Conservation (phyloP, 306 rosid species). For the Citrullus mucosospermus region DNA sequence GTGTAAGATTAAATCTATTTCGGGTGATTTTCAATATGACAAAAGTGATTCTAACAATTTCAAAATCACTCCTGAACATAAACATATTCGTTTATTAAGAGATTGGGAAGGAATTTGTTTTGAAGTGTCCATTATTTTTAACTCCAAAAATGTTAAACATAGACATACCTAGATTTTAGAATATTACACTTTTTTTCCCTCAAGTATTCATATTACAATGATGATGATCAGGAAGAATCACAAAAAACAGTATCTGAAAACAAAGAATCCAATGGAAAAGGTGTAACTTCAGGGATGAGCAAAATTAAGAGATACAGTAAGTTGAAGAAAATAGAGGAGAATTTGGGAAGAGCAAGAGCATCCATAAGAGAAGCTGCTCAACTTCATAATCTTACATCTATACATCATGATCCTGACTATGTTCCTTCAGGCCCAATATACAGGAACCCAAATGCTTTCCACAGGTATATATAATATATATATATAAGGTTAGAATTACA, state of each 20-base stretch:
- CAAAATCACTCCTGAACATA: too few relatives aligned
- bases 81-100: too few relatives aligned
- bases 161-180: too few relatives aligned
- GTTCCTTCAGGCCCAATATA: slow-evolving; percentile 30
- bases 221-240: neutral
- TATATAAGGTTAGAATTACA: neutral
- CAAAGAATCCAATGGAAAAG: neutral
- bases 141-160: too few relatives aligned
- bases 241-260: neutral
- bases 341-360: slow-evolving; percentile 22
- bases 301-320: slow-evolving; percentile 8
- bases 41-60: too few relatives aligned
- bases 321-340: slow-evolving; percentile 21
- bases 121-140: too few relatives aligned
- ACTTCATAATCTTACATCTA: slow-evolving; percentile 21
- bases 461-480: slow-evolving; percentile 14
- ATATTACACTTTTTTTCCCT: too few relatives aligned
- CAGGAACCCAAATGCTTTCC: slow-evolving; percentile 33
- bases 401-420: slow-evolving; percentile 21
- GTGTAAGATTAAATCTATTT: too few relatives aligned
- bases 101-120: too few relatives aligned
- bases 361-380: slow-evolving; percentile 26
- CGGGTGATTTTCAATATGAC: too few relatives aligned
- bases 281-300: neutral
- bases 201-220: too few relatives aligned